Evolutionary conservation across 768 basidiomycete genomes (phyloP).

Genomic region (Podaxis sp.): DNA sequence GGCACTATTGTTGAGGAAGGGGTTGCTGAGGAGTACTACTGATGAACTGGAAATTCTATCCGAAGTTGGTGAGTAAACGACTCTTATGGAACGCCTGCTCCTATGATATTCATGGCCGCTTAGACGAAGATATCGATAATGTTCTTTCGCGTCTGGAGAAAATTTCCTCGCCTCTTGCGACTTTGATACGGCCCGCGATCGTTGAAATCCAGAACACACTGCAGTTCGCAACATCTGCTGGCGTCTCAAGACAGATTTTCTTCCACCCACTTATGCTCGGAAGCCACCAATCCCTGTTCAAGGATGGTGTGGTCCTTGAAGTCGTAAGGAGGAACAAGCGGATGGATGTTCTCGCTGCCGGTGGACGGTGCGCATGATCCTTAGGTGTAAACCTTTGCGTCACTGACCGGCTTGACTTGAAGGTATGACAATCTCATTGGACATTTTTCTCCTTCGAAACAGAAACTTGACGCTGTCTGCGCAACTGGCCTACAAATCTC

Average conservation of each 20-base stretch:
- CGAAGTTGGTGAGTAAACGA: constrained; percentile 50
- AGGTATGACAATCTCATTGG: constrained; percentile 76
- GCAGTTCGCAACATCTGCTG: constrained; percentile 57
- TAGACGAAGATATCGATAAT: constrained; percentile 65
- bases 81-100: neutral
- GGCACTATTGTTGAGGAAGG: constrained; percentile 64
- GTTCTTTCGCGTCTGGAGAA: constrained; percentile 58
- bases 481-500: constrained; percentile 78
- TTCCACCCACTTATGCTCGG: constrained; percentile 79
- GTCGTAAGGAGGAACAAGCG: constrained; percentile 67
- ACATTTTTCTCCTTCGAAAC: constrained; percentile 56
- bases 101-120: neutral
- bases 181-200: constrained; percentile 47
- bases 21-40: constrained; percentile 60
- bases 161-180: constrained; percentile 51
- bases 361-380: constrained; percentile 59
- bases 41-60: constrained; percentile 76
- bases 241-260: constrained; percentile 59
- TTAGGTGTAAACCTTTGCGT: neutral
- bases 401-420: constrained; percentile 1
- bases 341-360: constrained; percentile 73
- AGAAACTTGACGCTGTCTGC: constrained; percentile 53
- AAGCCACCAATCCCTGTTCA: constrained; percentile 62
- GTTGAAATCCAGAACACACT: constrained; percentile 66
- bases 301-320: constrained; percentile 74